A percentile compares a stretch with the other conserved stretches of the same genome.
Conservation (phyloP, 2,329 filamentous ascomycete genomes). For the Epicoccum sorghinum region DNA sequence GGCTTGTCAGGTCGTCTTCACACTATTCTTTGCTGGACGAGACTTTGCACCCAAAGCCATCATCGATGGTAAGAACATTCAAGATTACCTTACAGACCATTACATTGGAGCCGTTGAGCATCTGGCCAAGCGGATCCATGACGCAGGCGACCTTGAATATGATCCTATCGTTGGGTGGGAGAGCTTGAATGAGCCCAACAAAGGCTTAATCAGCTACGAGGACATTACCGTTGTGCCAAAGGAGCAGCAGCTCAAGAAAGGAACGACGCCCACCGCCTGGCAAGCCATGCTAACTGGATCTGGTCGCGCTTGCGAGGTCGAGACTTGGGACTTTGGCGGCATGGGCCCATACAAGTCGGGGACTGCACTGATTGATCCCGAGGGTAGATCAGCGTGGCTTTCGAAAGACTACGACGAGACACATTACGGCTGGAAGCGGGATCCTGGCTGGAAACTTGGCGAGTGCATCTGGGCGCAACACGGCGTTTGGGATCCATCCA, state of each 20-base stretch:
- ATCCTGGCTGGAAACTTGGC: slow-evolving; percentile 88
- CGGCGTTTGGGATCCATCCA: slow-evolving; percentile 86
- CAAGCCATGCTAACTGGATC: slow-evolving; percentile 92
- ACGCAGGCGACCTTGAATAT: slow-evolving; percentile 86
- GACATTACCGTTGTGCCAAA: slow-evolving; percentile 82
- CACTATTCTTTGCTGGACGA: slow-evolving; percentile 86
- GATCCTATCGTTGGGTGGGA: slow-evolving; percentile 94
- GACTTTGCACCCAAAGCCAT: slow-evolving; percentile 96
- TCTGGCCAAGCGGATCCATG: slow-evolving; percentile 81
- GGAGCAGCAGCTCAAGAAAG: slow-evolving; percentile 90
- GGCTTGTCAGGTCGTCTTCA: slow-evolving; percentile 89
- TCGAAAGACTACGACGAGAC: slow-evolving; percentile 82
- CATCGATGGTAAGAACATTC: slow-evolving; percentile 93
- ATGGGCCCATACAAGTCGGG: slow-evolving; percentile 93
- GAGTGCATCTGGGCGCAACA: slow-evolving; percentile 97
- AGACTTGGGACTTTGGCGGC: slow-evolving; percentile 91
- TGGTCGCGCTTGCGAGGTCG: slow-evolving; percentile 85
- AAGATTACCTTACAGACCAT: slow-evolving; percentile 90
- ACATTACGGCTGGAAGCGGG: slow-evolving; percentile 87
- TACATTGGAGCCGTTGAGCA: slow-evolving; percentile 81
- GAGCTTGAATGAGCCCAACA: slow-evolving; percentile 92
- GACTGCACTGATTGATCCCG: slow-evolving; percentile 80
- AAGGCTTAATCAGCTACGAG: slow-evolving; percentile 81
- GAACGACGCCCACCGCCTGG: slow-evolving; percentile 91
- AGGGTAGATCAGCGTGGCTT: slow-evolving; percentile 85